Evolutionary conservation across 2,329 filamentous ascomycete genomes (phyloP).

Genomic region (Apiospora saccharicola): DNA sequence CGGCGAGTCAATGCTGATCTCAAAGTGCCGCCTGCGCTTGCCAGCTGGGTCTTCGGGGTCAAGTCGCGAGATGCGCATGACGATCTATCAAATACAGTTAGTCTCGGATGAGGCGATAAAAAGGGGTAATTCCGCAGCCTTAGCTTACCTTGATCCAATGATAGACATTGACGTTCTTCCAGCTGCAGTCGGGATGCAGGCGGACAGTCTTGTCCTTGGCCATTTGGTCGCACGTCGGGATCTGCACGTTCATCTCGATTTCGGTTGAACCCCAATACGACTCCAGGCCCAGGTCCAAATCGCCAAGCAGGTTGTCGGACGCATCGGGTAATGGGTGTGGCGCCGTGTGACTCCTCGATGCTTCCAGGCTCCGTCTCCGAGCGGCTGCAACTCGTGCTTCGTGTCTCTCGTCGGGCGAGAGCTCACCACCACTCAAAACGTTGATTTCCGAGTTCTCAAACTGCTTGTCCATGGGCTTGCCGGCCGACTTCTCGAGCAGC

Average conservation of each 20-base stretch:
- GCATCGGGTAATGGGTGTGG: slow-evolving; percentile 57
- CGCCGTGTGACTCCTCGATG: slow-evolving; percentile 48
- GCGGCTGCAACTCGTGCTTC: slow-evolving; percentile 57
- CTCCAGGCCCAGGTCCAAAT: slow-evolving; percentile 75
- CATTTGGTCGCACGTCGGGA: slow-evolving; percentile 89
- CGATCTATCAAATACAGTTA: slow-evolving; percentile 65
- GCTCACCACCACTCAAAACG: slow-evolving; percentile 81
- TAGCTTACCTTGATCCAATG: slow-evolving; percentile 90
- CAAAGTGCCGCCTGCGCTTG: slow-evolving; percentile 84
- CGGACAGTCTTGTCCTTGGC: slow-evolving; percentile 70
- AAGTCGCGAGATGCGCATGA: slow-evolving; percentile 87
- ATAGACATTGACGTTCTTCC: slow-evolving; percentile 91
- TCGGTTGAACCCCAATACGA: slow-evolving; percentile 86
- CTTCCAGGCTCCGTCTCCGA: slow-evolving; percentile 62
- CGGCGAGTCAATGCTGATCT: slow-evolving; percentile 95
- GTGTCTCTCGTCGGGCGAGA: slow-evolving; percentile 58
- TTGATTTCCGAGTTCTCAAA: slow-evolving; percentile 80
- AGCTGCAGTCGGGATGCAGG: slow-evolving; percentile 90
- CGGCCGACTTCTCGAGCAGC: slow-evolving; percentile 87
- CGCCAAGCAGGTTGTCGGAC: slow-evolving; percentile 78
- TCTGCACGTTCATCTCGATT: slow-evolving; percentile 92
- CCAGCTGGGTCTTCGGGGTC: slow-evolving; percentile 77
- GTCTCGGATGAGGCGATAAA: not conserved
- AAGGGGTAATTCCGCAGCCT: not conserved
- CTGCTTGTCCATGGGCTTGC: slow-evolving; percentile 74